These are phyloP conservation scores for Fusarium sp. DNA, from an alignment of 2,329 filamentous ascomycete species.

Conservation along the genomic window DNA sequence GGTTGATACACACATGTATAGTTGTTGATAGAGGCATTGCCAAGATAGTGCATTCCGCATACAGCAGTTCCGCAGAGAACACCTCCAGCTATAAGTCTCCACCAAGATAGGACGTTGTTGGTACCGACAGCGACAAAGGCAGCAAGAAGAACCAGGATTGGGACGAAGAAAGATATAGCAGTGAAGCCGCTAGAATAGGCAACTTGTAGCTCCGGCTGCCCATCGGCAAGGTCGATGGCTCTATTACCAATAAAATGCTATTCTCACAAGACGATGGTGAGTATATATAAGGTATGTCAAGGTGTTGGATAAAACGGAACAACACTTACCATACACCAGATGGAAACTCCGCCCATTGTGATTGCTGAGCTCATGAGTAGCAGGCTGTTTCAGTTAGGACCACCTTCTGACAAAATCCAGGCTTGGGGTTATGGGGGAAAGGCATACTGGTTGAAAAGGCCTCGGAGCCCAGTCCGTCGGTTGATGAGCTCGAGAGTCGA, in stretches of 20 bases:
- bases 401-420: neutral
- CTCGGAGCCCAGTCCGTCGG: conserved; percentile 77
- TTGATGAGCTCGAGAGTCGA: conserved; percentile 89
- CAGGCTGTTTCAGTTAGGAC: conserved; percentile 61
- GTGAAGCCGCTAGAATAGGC: conserved; percentile 81
- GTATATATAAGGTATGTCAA: conserved; percentile 7
- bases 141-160: conserved; percentile 79
- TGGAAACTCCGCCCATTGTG: conserved; percentile 81
- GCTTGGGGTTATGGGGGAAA: conserved; percentile 7
- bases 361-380: conserved; percentile 75
- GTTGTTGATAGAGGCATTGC: conserved; percentile 86
- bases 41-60: conserved; percentile 89
- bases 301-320: neutral
- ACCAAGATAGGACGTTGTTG: conserved; percentile 69
- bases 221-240: conserved; percentile 79
- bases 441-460: conserved; percentile 77
- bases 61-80: conserved; percentile 80
- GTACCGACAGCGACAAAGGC: conserved; percentile 80
- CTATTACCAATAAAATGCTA: conserved; percentile 78
- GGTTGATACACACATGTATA: conserved; percentile 76
- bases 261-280: conserved; percentile 4
- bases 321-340: conserved; percentile 76
- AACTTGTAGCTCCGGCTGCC: conserved; percentile 75
- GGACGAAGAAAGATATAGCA: conserved; percentile 83
- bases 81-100: conserved; percentile 74